Conservation (phyloP, 306 rosid genomes). For the Sesbania bispinosa region DNA sequence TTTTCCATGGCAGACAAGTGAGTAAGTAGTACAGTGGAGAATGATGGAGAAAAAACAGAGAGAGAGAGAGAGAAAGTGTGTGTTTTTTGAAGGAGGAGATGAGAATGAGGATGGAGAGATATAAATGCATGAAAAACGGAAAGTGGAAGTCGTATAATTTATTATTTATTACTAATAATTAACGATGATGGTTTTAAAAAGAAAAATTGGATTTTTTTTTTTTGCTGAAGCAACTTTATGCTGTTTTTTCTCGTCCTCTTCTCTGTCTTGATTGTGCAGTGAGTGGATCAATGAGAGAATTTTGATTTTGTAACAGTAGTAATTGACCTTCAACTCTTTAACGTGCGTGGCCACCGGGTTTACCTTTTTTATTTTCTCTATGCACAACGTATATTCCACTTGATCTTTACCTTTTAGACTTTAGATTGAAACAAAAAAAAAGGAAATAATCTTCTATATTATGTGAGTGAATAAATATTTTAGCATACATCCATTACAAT, state of each 20-base stretch:
- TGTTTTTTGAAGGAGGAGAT: neutral
- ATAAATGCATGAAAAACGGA: constrained; percentile 43
- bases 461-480: too few relatives aligned
- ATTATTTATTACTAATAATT: too few relatives aligned
- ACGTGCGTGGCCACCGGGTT: neutral
- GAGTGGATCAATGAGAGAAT: constrained; percentile 19
- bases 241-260: constrained; percentile 35
- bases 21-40: neutral
- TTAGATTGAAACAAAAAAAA: too few relatives aligned
- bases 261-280: constrained; percentile 23
- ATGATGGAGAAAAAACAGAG: neutral
- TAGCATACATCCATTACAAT: too few relatives aligned
- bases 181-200: neutral
- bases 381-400: too few relatives aligned
- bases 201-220: too few relatives aligned
- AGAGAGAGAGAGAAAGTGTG: neutral
- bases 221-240: constrained; percentile 34
- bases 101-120: neutral
- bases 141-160: constrained; percentile 29
- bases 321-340: constrained; percentile 20
- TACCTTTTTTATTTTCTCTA: neutral
- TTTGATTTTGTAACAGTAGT: constrained; percentile 23
- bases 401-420: too few relatives aligned
- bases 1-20: constrained; percentile 57
- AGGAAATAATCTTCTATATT: too few relatives aligned